phyloP scores from a whole-genome alignment of 202 grass and related monocot species.

The Musa balbisiana region DNA sequence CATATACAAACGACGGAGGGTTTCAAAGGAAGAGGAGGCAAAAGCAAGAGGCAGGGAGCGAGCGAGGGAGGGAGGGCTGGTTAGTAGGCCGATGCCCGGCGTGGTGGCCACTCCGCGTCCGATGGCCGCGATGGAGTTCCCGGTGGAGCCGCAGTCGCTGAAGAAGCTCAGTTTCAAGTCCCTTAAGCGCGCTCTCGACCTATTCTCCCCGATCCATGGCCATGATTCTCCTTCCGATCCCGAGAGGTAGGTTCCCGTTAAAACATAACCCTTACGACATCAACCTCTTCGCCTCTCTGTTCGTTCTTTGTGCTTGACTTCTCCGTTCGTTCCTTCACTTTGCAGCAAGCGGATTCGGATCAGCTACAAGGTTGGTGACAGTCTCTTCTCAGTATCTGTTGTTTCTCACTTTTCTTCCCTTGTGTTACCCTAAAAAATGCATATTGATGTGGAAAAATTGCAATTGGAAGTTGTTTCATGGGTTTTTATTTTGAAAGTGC shows the following conservation, averaged over 20 bases:
- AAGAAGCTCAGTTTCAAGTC: conserved; percentile 90
- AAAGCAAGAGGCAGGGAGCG: neutral
- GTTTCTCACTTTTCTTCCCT: neutral
- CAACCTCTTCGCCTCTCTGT: neutral
- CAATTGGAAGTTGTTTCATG: too few relatives aligned
- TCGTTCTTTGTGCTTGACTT: neutral
- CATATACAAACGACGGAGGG: too few relatives aligned
- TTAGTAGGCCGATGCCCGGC: neutral
- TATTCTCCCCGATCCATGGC: conserved; percentile 59
- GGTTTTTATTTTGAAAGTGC: too few relatives aligned
- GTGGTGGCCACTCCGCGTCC: neutral
- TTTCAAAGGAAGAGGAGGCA: neutral
- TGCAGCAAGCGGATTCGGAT: conserved; percentile 69
- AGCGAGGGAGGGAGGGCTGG: neutral
- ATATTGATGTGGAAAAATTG: neutral
- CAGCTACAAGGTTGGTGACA: conserved; percentile 49
- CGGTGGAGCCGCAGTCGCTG: conserved; percentile 87
- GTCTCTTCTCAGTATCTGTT: neutral
- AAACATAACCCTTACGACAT: neutral
- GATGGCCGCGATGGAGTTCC: conserved; percentile 24
- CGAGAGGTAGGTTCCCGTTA: conserved; percentile 39
- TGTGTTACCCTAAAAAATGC: neutral
- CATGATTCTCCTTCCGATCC: conserved; percentile 43
- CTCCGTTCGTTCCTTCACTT: neutral
- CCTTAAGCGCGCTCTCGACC: conserved; percentile 70